Evolutionary conservation across 169 alveolate genomes (phyloP), one percentile per base, ranked within the genome.

Genomic region (Cryptosporidium felis): DNA sequence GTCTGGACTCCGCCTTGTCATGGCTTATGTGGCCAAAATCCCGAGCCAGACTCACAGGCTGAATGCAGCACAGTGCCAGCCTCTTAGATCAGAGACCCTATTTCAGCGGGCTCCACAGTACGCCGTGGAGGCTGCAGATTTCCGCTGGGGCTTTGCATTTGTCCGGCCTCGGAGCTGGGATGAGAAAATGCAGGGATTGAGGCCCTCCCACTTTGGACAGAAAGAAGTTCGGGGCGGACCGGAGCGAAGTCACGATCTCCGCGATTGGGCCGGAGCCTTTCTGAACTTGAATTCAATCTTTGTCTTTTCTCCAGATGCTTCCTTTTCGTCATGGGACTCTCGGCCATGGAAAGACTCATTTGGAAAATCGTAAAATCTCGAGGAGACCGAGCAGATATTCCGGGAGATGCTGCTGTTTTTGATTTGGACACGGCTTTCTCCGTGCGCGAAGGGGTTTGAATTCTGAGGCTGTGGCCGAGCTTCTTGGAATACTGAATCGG

Each of bases 401-500:
- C 32, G 63, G 18, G 63, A 56, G n/a, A 56, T 5, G 12, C 16
- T 56, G 38, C 32, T 21, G 10, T 56, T 56, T 23, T 28, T 56
- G 18, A 56, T 28, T 12, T 56, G 63, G n/a, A 56, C 63, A 10
- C 63, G 32, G 26, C 63, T 26, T 21, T 28, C 63, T 12, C 9
- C n/a, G 5, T 16, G 42, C 44, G 26, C 32, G 32, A 56, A 56
- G 26, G 21, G 44, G 6, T 56, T 28, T 3, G 4, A 18, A 56
- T 12, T 21, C 32, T 21, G 63, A 10, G 42, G 10, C 23, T 56
- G 10, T 28, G 32, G 23, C 2, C 3, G 26, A 18, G 32, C 40
- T 26, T 42, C 32, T 34, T 12, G 26, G 28, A 36, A 74, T 2
- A 49, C 59, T 10, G 85, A 74, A 18, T 74, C 85, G 6, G 60